phyloP scores from a whole-genome alignment of 1,139 yeast species.

The Suzukiozyma palmioleophila region DNA sequence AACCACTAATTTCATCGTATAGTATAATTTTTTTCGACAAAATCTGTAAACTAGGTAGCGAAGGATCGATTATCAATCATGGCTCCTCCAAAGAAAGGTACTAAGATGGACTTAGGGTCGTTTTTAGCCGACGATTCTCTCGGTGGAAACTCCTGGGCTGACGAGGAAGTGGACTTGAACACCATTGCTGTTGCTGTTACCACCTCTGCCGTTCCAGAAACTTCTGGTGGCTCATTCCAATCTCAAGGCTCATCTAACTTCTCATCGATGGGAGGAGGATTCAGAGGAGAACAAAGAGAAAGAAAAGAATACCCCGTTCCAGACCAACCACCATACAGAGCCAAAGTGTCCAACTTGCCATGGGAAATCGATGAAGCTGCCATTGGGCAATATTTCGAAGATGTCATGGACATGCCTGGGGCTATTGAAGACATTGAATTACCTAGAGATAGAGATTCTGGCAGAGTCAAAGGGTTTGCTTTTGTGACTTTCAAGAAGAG shows the following conservation, averaged over 20 bases:
- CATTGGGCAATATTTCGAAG: conserved; percentile 63
- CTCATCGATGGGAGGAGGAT: conserved; percentile 6
- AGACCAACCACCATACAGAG: conserved; percentile 86
- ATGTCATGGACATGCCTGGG: conserved; percentile 48
- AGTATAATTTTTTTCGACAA: neutral
- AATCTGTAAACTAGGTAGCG: no score
- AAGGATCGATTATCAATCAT: conserved; percentile 9
- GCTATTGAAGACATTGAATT: conserved; percentile 57
- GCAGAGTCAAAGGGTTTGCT: conserved; percentile 79
- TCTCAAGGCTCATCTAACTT: neutral
- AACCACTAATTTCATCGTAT: neutral
- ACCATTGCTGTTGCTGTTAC: conserved; percentile 46
- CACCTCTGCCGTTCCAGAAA: conserved; percentile 22
- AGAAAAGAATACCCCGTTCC: conserved; percentile 83
- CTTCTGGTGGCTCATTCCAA: conserved; percentile 6
- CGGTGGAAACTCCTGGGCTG: conserved; percentile 56
- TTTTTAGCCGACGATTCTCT: conserved; percentile 46
- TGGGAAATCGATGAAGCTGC: conserved; percentile 73
- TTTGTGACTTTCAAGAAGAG: conserved; percentile 74
- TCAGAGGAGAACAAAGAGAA: conserved; percentile 20
- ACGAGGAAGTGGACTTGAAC: conserved; percentile 53
- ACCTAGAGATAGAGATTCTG: conserved; percentile 63
- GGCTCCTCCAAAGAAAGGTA: conserved; percentile 41
- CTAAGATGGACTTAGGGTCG: conserved; percentile 49
- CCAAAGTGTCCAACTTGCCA: conserved; percentile 81